phyloP scores from a whole-genome alignment of 164 flowering plant genomes.

The Dillenia turbinata region DNA sequence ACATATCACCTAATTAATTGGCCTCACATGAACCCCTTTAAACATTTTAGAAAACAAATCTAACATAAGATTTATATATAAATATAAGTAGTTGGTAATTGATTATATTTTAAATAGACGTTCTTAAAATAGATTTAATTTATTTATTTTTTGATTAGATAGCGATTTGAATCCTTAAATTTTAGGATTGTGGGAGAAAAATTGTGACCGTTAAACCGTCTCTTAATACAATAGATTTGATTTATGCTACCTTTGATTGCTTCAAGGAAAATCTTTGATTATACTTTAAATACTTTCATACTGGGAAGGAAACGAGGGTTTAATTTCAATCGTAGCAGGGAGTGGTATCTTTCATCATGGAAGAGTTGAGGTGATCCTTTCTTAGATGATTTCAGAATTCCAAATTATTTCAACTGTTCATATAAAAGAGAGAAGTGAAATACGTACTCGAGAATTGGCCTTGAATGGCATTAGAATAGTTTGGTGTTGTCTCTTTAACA shows the following conservation, averaged over 20 bases:
- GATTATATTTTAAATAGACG: neutral
- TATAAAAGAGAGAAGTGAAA: neutral
- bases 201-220: too few relatives aligned
- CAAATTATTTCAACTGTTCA: conserved; percentile 8
- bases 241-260: neutral
- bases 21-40: too few relatives aligned
- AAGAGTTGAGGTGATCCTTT: conserved; percentile 31
- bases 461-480: conserved; percentile 9
- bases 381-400: conserved; percentile 10
- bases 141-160: too few relatives aligned
- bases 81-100: neutral
- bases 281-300: conserved; percentile 5
- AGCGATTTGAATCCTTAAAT: too few relatives aligned
- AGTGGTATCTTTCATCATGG: conserved; percentile 30
- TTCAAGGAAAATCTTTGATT: conserved; percentile 12
- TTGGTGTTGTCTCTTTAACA: neutral
- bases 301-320: conserved; percentile 27
- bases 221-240: too few relatives aligned
- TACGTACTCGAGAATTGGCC: conserved; percentile 5
- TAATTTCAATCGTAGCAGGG: conserved; percentile 9
- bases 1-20: too few relatives aligned
- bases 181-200: too few relatives aligned
- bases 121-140: neutral
- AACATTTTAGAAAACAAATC: too few relatives aligned
- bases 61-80: neutral